These are phyloP conservation scores for Erodium moschatum DNA, from an alignment of 441 rosid species.

Conservation along the genomic window DNA sequence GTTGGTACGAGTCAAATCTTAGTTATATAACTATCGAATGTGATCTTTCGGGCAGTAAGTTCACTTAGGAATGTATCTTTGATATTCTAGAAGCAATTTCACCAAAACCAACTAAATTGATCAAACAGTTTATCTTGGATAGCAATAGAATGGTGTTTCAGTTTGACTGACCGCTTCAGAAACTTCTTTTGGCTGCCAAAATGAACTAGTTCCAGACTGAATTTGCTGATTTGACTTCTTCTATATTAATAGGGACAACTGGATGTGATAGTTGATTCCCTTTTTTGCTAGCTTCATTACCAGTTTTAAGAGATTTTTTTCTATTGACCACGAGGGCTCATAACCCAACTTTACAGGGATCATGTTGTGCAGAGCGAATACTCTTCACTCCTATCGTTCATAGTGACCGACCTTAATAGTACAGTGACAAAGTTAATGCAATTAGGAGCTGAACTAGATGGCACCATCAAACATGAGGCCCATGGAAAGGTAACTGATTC, in stretches of 20 bases:
- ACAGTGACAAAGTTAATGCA: slow-evolving; percentile 69
- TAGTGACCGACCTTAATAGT: slow-evolving; percentile 66
- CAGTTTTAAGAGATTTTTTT: background rate
- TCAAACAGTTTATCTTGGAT: background rate
- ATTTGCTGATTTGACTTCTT: background rate
- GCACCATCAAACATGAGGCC: slow-evolving; percentile 76
- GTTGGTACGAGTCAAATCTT: too few relatives aligned
- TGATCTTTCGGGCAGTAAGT: too few relatives aligned
- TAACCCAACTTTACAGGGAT: slow-evolving; percentile 36
- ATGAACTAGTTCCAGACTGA: background rate
- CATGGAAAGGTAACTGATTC: slow-evolving; percentile 63
- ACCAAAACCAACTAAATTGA: background rate
- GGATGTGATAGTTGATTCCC: background rate
- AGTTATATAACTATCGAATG: too few relatives aligned
- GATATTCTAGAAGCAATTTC: background rate
- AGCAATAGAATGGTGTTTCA: background rate
- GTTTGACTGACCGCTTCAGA: too few relatives aligned
- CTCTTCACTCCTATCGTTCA: slow-evolving; percentile 66
- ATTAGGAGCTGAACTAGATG: slow-evolving; percentile 82
- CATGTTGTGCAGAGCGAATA: slow-evolving; percentile 52
- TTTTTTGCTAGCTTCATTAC: background rate
- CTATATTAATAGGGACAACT: too few relatives aligned
- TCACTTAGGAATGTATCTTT: background rate
- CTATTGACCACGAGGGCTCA: slow-evolving; percentile 10
- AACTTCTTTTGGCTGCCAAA: too few relatives aligned